Evolutionary conservation across 805 yeast species (phyloP), one percentile per base, ranked within the genome.

Genomic region (Metschnikowia colocasiae): DNA sequence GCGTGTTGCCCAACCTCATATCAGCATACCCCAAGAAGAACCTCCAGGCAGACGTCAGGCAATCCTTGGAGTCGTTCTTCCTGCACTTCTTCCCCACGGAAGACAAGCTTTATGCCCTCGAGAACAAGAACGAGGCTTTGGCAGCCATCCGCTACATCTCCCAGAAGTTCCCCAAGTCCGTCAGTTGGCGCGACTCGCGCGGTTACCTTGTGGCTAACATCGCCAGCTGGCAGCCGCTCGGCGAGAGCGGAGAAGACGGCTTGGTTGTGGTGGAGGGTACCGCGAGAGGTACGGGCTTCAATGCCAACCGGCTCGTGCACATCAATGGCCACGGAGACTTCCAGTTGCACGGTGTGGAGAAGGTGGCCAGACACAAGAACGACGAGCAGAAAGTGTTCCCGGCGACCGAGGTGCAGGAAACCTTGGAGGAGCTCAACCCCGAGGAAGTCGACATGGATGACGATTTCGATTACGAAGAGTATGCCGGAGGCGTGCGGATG

Each of bases 141-240:
- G 87, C 85, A 58, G 82, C 87, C 37, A 73, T 86, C 35, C 80
- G 99, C 63, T 72, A 75, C 3, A 59, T 94, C 22, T 86, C 96
- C 60, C 97, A 92, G 59, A 87, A 83, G 67, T 80, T 83, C 58
- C 99, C 99, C 23, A 83, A 82, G 60, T 80, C 87, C 1, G 74
- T 95, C 40, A 80, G 79, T 20, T 94, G 99, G 98, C 83, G 98
- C 68, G 97, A 92, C 57, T 69, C 82, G n/a, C 76, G 99, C 61
- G 92, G 96, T 6, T 94, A 90, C 68, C 45, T 94, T 45, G 76
- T 94, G 8, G 91, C 95, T 1, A 95, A 90, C 55, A 59, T 66
- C 3, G 73, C 86, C 0, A 55, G 63, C 19, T 78, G 78, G 73
- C 57, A 60, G 26, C 46, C 54, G 47, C 16, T 30, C n/a, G 10